These are phyloP conservation scores for Maudiozyma turicensis DNA, from an alignment of 805 yeast species.

Conservation along the genomic window DNA sequence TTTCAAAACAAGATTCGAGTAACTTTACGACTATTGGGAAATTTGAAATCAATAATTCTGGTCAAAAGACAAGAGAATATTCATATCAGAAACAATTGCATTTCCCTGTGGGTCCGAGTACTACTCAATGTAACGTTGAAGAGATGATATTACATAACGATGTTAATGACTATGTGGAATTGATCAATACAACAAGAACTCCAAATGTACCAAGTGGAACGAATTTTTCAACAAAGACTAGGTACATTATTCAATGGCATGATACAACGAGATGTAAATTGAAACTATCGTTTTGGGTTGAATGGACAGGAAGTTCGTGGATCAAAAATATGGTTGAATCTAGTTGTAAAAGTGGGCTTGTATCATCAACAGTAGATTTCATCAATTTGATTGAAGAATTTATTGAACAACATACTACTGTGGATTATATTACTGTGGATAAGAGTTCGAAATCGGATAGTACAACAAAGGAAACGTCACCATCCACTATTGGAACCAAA, in stretches of 20 bases:
- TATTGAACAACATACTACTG: conserved; percentile 11
- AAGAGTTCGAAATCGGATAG: neutral
- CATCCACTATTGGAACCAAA: no score
- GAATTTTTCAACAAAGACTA: conserved; percentile 62
- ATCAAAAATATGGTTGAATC: conserved; percentile 77
- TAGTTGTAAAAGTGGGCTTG: conserved; percentile 71
- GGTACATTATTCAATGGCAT: conserved; percentile 68
- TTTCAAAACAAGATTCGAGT: conserved; percentile 31
- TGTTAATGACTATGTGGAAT: conserved; percentile 42
- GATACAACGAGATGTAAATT: conserved; percentile 42
- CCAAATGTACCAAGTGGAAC: conserved; percentile 93
- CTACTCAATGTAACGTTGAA: conserved; percentile 60
- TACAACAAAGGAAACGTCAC: no score
- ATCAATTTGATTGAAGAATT: conserved; percentile 15
- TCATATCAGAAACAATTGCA: conserved; percentile 66
- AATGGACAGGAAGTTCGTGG: conserved; percentile 90
- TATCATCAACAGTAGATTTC: conserved; percentile 43
- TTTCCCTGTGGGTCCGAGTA: conserved; percentile 85
- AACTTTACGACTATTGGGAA: conserved; percentile 29
- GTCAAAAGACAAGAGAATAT: conserved; percentile 39
- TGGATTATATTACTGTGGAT: neutral
- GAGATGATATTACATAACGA: conserved; percentile 51
- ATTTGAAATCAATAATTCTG: conserved; percentile 13
- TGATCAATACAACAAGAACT: conserved; percentile 55
- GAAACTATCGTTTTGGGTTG: conserved; percentile 53